Conservation (phyloP, 2,329 filamentous ascomycete genomes). For the Pseudomassariella vexata region DNA sequence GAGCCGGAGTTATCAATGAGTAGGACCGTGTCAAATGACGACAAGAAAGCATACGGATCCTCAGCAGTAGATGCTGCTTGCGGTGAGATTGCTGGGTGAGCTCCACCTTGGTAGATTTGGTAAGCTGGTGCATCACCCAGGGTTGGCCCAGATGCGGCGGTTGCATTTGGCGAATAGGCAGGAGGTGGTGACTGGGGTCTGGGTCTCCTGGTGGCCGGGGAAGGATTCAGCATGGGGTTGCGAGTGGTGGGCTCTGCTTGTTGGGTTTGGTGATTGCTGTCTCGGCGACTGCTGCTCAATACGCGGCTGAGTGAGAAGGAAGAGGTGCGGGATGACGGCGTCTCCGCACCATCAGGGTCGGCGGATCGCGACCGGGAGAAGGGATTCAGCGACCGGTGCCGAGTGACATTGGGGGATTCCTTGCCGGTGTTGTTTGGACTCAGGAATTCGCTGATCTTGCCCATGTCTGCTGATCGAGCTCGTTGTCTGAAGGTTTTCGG, state of each 20-base stretch:
- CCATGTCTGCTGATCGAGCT: no score
- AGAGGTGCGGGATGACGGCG: no score
- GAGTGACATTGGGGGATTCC: no score
- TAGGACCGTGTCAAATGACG: conserved; percentile 79
- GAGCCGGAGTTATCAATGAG: conserved; percentile 88
- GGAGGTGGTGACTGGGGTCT: conserved; percentile 5
- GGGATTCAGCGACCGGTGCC: no score
- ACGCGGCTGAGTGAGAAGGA: no score
- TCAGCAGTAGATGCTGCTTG: conserved; percentile 5
- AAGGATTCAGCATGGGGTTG: not conserved
- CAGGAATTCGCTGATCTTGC: no score
- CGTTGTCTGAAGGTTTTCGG: no score
- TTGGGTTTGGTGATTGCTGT: not conserved
- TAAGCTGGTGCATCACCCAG: not conserved
- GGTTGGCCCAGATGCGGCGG: not conserved
- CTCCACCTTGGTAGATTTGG: not conserved
- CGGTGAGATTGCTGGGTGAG: conserved; percentile 2
- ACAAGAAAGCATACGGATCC: conserved; percentile 55
- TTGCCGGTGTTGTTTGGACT: no score
- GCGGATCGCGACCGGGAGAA: no score
- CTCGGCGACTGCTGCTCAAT: not conserved
- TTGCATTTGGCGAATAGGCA: not conserved
- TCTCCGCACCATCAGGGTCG: no score
- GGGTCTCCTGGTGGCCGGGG: not conserved
- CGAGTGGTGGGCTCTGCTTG: not conserved